Conservation (phyloP, 371 early-diverging fungal species). For the Haplosporangium sp. region DNA sequence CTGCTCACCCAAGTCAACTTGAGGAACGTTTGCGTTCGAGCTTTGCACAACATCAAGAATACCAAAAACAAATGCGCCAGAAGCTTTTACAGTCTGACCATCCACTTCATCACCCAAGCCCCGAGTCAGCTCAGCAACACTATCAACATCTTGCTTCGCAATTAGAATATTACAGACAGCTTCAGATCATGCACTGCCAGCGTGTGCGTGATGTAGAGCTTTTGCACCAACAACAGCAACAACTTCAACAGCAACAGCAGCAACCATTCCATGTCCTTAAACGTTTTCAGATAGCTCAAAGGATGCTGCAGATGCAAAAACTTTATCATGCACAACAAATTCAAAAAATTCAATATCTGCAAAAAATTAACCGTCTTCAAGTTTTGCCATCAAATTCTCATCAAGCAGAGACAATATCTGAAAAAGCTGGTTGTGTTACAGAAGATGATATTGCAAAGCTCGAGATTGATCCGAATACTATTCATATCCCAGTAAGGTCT, state of each 20-base stretch:
- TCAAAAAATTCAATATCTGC: conserved; percentile 42
- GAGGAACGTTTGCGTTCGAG: conserved; percentile 14
- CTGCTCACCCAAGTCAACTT: background rate
- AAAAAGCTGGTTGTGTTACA: background rate
- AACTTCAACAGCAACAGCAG: conserved; percentile 22
- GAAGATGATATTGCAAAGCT: conserved; percentile 13
- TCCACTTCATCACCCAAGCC: conserved; percentile 16
- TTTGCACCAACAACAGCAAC: conserved; percentile 32
- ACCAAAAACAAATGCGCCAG: conserved; percentile 23
- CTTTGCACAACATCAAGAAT: conserved; percentile 13
- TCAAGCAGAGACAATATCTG: background rate
- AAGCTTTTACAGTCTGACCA: conserved; percentile 9
- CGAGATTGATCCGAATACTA: conserved; percentile 31
- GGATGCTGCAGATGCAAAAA: conserved; percentile 40
- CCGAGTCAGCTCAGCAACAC: conserved; percentile 12
- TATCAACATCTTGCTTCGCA: conserved; percentile 23
- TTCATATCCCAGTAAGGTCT: conserved; percentile 21
- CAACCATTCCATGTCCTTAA: conserved; percentile 30
- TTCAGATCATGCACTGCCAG: conserved; percentile 46
- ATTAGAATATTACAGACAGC: conserved; percentile 42
- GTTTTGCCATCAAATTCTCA: background rate
- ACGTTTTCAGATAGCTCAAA: conserved; percentile 33
- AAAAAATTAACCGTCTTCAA: conserved; percentile 30
- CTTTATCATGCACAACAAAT: conserved; percentile 40
- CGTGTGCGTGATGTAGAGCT: conserved; percentile 31